Percentiles rank a stretch among this genome's conserved stretches.
These are phyloP conservation scores for Flaveria robusta DNA, from an alignment of 129 eudicot genomes.

Conservation along the genomic window DNA sequence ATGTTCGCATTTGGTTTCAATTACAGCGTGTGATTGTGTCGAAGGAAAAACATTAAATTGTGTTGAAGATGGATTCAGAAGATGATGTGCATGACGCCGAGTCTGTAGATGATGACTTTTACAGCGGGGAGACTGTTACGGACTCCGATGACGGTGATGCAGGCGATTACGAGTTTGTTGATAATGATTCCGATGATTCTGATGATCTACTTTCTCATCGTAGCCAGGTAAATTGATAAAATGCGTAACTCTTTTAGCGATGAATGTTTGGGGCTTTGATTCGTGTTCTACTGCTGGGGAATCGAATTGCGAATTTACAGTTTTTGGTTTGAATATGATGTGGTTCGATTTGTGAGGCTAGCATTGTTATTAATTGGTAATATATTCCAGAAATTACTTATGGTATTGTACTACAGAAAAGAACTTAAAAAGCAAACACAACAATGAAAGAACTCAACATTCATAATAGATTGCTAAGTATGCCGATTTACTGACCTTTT, in stretches of 20 bases:
- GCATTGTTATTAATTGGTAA: too few species aligned
- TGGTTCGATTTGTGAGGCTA: conserved; percentile 1
- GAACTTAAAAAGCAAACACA: too few species aligned
- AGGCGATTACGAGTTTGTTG: conserved; percentile 53
- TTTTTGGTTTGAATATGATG: neutral
- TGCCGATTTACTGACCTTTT: too few species aligned
- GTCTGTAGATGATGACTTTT: conserved; percentile 69
- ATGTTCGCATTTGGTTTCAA: neutral
- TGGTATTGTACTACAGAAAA: too few species aligned
- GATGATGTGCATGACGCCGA: conserved; percentile 81
- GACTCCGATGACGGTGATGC: conserved; percentile 58
- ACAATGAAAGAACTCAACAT: too few species aligned
- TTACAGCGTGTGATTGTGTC: conserved; percentile 10
- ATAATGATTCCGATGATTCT: conserved; percentile 73
- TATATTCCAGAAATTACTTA: too few species aligned
- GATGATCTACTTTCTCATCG: conserved; percentile 56
- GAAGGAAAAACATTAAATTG: neutral
- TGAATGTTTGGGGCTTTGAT: conserved; percentile 17
- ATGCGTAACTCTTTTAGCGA: neutral
- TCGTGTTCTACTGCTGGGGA: neutral
- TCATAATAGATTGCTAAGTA: too few species aligned
- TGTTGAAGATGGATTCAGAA: conserved; percentile 57
- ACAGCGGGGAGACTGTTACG: conserved; percentile 63
- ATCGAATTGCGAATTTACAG: neutral
- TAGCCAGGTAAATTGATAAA: conserved; percentile 44